phyloP scores from a whole-genome alignment of 148 eudicot species.

The Nyssa sinensis region DNA sequence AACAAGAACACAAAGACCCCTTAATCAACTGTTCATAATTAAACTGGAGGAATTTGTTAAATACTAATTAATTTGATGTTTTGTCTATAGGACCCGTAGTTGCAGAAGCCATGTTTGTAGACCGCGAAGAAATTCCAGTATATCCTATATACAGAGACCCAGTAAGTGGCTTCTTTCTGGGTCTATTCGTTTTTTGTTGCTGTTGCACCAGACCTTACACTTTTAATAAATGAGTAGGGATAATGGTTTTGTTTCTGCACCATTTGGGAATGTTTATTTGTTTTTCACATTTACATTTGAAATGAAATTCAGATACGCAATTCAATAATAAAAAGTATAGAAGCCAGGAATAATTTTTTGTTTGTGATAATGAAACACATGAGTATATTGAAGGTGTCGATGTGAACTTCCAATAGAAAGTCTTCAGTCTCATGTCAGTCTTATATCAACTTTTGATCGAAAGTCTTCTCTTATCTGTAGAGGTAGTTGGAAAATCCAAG shows the following conservation, averaged over 20 bases:
- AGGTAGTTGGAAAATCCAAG: background rate
- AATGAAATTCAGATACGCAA: background rate
- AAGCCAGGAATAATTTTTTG: background rate
- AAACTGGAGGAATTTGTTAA: no score
- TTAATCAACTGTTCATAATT: no score
- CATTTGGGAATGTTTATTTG: background rate
- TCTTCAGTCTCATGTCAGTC: background rate
- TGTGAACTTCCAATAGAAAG: background rate
- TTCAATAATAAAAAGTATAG: background rate
- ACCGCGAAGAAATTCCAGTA: slow-evolving; percentile 88
- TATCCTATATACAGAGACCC: slow-evolving; percentile 93
- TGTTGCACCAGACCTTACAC: background rate
- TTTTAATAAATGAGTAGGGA: background rate
- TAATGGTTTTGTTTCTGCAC: background rate
- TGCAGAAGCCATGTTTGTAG: slow-evolving; percentile 96
- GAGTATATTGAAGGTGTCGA: background rate
- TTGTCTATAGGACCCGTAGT: slow-evolving; percentile 73
- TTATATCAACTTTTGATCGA: no score
- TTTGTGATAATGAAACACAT: background rate
- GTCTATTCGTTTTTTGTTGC: background rate
- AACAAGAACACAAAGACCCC: no score
- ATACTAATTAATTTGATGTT: background rate
- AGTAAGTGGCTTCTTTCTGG: slow-evolving; percentile 42
- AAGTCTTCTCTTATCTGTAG: background rate
- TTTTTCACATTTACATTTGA: background rate